Conservation (phyloP, 345 rosid genomes). For the Acer saccharum region DNA sequence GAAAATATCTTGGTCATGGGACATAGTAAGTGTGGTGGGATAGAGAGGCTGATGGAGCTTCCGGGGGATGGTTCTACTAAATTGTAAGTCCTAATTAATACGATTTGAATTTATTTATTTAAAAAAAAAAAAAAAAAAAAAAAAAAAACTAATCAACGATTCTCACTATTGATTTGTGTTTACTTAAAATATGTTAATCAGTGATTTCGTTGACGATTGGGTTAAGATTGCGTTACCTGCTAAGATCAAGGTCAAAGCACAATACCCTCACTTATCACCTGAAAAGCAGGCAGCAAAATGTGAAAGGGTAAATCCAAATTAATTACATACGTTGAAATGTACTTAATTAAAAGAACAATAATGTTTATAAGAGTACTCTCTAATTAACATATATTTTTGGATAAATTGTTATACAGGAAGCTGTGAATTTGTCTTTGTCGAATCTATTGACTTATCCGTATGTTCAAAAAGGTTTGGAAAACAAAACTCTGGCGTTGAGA, state of each 20-base stretch:
- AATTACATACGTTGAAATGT: background rate
- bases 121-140: background rate
- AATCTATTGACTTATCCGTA: constrained; percentile 33
- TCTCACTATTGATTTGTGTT: background rate
- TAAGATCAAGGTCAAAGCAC: constrained; percentile 27
- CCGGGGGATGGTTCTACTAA: constrained; percentile 13
- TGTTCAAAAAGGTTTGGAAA: constrained; percentile 18
- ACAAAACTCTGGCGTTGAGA: constrained; percentile 5
- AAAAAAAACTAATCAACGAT: background rate
- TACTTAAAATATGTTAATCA: background rate
- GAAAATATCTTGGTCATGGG: constrained; percentile 30
- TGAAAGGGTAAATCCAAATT: constrained; percentile 19
- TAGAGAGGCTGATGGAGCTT: constrained; percentile 23
- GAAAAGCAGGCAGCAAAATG: constrained; percentile 8
- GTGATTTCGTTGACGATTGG: constrained; percentile 40
- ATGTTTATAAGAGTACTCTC: too few species aligned
- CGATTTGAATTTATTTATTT: too few species aligned
- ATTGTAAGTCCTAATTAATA: constrained; percentile 9
- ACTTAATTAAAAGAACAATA: background rate
- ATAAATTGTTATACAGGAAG: constrained; percentile 25
- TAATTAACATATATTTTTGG: background rate
- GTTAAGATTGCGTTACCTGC: constrained; percentile 33
- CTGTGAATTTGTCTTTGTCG: constrained; percentile 29
- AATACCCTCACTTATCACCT: background rate
- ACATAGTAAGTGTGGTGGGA: constrained; percentile 31